phyloP scores from a whole-genome alignment of 805 yeast genomes.

The Wickerhamiella azymoides region DNA sequence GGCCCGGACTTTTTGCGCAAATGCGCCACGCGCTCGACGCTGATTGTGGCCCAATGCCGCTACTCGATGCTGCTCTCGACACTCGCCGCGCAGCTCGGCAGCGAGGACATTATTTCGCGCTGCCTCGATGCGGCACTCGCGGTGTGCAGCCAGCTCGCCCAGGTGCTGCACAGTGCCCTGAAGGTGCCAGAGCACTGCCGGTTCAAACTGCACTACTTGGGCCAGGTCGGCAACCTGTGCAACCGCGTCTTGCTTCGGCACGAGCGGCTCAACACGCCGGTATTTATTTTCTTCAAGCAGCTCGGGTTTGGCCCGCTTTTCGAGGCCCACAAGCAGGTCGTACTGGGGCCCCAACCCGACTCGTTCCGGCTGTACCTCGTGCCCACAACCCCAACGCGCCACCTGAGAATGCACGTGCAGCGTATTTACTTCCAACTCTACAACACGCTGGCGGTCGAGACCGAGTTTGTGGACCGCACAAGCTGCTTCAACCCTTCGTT shows the following conservation, averaged over 20 bases:
- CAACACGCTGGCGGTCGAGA: neutral
- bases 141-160: neutral
- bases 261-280: neutral
- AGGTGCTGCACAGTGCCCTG: neutral
- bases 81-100: neutral
- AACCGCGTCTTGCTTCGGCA: neutral
- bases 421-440: neutral
- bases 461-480: constrained; percentile 1
- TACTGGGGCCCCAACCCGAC: neutral
- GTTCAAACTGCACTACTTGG: neutral
- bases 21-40: neutral
- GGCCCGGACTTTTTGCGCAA: neutral
- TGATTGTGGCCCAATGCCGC: neutral
- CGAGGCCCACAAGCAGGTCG: neutral
- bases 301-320: neutral
- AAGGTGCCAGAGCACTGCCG: neutral
- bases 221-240: constrained; percentile 3
- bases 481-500: neutral
- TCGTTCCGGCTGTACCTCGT: neutral
- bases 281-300: constrained; percentile 7
- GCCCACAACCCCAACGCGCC: neutral
- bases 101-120: neutral
- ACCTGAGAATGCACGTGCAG: neutral
- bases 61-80: neutral
- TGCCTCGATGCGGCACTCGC: neutral